phyloP scores from a whole-genome alignment of 139 green algal species.

The Tetradesmus obliquus region DNA sequence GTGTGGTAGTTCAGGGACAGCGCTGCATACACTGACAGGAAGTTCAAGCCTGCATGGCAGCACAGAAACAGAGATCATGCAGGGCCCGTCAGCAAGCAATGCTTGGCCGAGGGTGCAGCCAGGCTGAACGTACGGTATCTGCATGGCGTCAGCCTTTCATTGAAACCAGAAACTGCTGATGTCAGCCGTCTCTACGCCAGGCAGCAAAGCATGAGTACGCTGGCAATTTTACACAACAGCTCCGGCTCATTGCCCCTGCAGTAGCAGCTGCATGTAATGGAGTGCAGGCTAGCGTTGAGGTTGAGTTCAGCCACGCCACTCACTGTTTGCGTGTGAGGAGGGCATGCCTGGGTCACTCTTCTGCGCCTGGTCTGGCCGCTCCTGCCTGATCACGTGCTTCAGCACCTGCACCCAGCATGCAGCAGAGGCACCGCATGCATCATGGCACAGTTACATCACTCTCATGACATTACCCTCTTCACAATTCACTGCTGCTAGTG shows the following conservation, averaged over 20 bases:
- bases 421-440: background rate
- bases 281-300: no score
- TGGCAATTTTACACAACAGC: background rate
- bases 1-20: constrained; percentile 35
- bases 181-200: background rate
- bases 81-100: background rate
- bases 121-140: background rate
- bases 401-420: constrained; percentile 58
- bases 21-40: constrained; percentile 72
- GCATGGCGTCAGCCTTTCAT: background rate
- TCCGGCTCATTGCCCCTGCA: background rate
- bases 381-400: constrained; percentile 79
- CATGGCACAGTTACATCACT: background rate
- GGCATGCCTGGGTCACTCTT: constrained; percentile 76
- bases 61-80: no score
- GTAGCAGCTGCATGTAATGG: background rate
- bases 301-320: background rate
- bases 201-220: background rate
- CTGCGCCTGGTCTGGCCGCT: constrained; percentile 64
- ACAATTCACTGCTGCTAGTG: no score
- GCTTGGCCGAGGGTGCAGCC: background rate
- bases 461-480: background rate
- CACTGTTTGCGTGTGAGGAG: constrained; percentile 68
- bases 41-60: constrained; percentile 62
- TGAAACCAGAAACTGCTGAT: background rate